A percentile compares a stretch with the other conserved stretches of the same genome.
phyloP scores from a whole-genome alignment of 148 eudicot genomes.

The Persicaria tinctoria region DNA sequence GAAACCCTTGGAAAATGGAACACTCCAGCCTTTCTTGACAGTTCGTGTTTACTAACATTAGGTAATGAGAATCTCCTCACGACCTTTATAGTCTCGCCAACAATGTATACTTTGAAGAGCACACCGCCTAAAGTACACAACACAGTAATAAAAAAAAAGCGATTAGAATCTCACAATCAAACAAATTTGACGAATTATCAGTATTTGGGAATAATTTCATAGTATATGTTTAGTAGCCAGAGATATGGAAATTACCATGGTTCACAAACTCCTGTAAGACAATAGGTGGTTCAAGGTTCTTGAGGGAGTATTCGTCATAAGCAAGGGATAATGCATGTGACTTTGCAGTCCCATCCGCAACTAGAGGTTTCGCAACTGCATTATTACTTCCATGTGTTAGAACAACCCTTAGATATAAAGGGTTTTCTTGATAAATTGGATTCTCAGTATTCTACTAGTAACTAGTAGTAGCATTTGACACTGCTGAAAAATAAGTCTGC shows the following conservation, averaged over 20 bases:
- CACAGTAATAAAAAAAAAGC: neutral
- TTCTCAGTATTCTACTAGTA: no score
- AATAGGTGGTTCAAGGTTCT: slow-evolving; percentile 53
- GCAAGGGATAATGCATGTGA: slow-evolving; percentile 60
- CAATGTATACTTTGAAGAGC: slow-evolving; percentile 56
- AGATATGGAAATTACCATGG: slow-evolving; percentile 19
- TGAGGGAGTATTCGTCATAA: slow-evolving; percentile 42
- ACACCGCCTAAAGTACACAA: slow-evolving; percentile 46
- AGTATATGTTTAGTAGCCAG: slow-evolving; percentile 32
- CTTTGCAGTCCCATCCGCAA: slow-evolving; percentile 62
- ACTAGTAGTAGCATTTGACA: no score
- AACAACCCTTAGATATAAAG: no score
- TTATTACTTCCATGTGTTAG: no score
- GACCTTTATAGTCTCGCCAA: slow-evolving; percentile 55
- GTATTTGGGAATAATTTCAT: slow-evolving; percentile 14
- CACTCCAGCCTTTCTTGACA: slow-evolving; percentile 41
- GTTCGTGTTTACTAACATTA: slow-evolving; percentile 47
- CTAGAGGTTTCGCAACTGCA: slow-evolving; percentile 51
- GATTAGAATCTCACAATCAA: neutral
- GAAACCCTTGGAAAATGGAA: slow-evolving; percentile 65
- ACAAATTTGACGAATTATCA: neutral
- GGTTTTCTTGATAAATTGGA: no score
- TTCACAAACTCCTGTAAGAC: slow-evolving; percentile 31
- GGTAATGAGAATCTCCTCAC: slow-evolving; percentile 54
- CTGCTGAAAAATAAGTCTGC: no score